Evolutionary conservation across 169 alveolate genomes (phyloP), one percentile per base, ranked within the genome.

Genomic region (Cryptosporidium baileyi): DNA sequence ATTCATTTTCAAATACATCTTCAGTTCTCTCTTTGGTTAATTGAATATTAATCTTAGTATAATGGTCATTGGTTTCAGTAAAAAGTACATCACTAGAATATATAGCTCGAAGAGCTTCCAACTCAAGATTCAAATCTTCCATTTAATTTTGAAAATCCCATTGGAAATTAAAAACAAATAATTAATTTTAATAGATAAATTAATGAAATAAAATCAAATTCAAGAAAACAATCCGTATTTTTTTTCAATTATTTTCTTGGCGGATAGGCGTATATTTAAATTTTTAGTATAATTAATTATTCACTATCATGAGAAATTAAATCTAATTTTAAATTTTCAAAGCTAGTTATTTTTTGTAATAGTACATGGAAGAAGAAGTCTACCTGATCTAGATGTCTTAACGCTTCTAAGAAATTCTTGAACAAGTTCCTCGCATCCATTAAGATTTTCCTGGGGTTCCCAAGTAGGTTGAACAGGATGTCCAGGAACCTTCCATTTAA

Each of bases 401-500:
- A 74, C 54, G 44, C 60, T 54, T 43, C 22, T 57, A 19, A 54
- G 54, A 11, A 74, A 74, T 36, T 74, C 85, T 36, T 74, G 40
- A 7, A 74, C n/a, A 17, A 74, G 57, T 32, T 74, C 85, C 40
- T 74, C 85, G 24, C 85, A 74, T 5, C 85, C 85, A 24, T 59
- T 51, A 9, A 74, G 85, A 41, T 74, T 51, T 74, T 74, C 85
- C 43, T 74, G 74, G 9, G 85, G 85, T 51, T 74, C 85, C 85
- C 85, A 74, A 2, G 85, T 74, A n/a, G 85, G 85, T 15, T 74
- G 85, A 52, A 74, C 85, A 9, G 85, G 85, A 0, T 74, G 85
- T 5, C 85, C 74, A 19, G 85, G 85, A 3, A 74, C 67, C 40
- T 74, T 74, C 85, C 85, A 74, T 36, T 74, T 74, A 22, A 74